phyloP scores from a whole-genome alignment of 2,329 filamentous ascomycete species.

The Aspergillus pseudoterreus region DNA sequence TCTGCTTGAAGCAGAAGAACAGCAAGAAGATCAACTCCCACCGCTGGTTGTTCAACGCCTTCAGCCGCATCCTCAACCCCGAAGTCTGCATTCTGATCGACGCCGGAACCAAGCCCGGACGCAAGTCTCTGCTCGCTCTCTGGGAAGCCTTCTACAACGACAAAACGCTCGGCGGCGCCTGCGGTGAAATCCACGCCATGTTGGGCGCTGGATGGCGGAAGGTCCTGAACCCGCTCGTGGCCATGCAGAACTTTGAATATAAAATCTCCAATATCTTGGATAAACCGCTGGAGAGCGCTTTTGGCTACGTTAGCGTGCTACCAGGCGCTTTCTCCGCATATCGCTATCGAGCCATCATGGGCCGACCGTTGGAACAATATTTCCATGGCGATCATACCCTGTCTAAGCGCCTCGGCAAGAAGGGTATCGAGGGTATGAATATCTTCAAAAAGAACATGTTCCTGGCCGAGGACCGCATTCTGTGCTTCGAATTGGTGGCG shows the following conservation, averaged over 20 bases:
- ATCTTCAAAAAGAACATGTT: conserved; percentile 99
- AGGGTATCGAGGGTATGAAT: conserved; percentile 99
- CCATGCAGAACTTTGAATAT: conserved; percentile 99
- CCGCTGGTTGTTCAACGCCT: conserved; percentile 97
- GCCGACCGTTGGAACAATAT: conserved; percentile 93
- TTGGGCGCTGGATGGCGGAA: conserved; percentile 76
- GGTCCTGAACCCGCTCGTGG: conserved; percentile 93
- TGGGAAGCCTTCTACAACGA: conserved; percentile 99
- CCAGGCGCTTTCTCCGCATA: conserved; percentile 99
- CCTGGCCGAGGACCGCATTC: conserved; percentile 99
- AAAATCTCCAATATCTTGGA: conserved; percentile 99
- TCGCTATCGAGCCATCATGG: conserved; percentile 97
- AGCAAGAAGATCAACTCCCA: conserved; percentile 99
- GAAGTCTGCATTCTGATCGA: conserved; percentile 95
- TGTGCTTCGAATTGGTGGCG: conserved; percentile 97
- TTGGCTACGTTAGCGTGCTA: conserved; percentile 96
- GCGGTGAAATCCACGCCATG: conserved; percentile 99
- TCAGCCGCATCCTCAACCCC: conserved; percentile 93
- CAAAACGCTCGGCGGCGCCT: conserved; percentile 96
- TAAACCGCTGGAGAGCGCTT: conserved; percentile 94
- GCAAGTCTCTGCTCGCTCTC: conserved; percentile 82
- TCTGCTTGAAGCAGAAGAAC: conserved; percentile 98
- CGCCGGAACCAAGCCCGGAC: conserved; percentile 92
- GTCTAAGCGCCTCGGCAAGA: conserved; percentile 91
- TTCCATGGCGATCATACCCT: conserved; percentile 99